Percentiles rank a stretch among this genome's conserved stretches.
Evolutionary conservation across 345 rosid genomes (phyloP).

Genomic region (Populus deltoides): DNA sequence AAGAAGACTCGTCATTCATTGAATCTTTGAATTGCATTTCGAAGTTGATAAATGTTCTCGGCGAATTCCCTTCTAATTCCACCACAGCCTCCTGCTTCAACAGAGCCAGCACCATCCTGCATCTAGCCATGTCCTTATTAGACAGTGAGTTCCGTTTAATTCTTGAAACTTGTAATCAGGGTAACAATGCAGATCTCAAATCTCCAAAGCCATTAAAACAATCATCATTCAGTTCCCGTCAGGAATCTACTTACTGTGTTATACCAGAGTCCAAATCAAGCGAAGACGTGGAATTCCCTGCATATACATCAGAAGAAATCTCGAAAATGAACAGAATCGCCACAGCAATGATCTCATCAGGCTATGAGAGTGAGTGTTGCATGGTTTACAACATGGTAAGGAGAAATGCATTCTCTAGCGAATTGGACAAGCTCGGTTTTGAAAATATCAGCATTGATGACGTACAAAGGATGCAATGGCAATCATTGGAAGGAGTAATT

Average conservation of each 20-base stretch:
- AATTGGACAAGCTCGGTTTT: constrained; percentile 53
- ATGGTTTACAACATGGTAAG: constrained; percentile 55
- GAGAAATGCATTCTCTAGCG: constrained; percentile 53
- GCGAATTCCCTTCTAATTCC: constrained; percentile 25
- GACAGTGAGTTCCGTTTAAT: constrained; percentile 66
- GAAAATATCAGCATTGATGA: constrained; percentile 77
- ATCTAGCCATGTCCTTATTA: constrained; percentile 65
- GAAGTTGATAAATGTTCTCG: constrained; percentile 29
- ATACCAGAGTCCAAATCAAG: constrained; percentile 10
- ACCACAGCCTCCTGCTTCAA: neutral
- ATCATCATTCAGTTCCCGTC: constrained; percentile 7
- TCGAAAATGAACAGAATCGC: constrained; percentile 50
- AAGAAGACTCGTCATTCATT: constrained; percentile 44
- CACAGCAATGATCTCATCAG: constrained; percentile 56
- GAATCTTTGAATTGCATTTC: constrained; percentile 49
- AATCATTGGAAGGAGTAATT: constrained; percentile 63
- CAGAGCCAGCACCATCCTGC: constrained; percentile 43
- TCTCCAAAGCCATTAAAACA: constrained; percentile 32
- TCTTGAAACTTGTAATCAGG: constrained; percentile 34
- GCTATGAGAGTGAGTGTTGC: constrained; percentile 65
- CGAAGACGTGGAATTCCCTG: constrained; percentile 16
- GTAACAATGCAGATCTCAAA: constrained; percentile 22
- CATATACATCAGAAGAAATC: constrained; percentile 44
- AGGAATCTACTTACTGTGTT: constrained; percentile 1
- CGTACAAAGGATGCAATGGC: constrained; percentile 78